phyloP scores from a whole-genome alignment of 108 stramenopile species.

The Skeletonema marinoi region DNA sequence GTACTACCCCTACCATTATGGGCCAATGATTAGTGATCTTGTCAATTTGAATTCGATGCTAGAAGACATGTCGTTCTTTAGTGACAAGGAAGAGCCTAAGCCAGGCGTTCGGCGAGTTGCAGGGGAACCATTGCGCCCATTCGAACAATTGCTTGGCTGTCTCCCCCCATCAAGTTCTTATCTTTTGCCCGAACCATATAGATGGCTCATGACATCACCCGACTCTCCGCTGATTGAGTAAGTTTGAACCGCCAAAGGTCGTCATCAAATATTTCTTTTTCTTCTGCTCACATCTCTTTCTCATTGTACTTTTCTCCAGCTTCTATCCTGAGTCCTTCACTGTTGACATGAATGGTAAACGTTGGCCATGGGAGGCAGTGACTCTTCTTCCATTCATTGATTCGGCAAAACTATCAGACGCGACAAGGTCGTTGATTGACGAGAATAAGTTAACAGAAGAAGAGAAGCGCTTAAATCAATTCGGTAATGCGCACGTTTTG shows the following conservation, averaged over 20 bases:
- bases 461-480: conserved; percentile 64
- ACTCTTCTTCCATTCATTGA: conserved; percentile 97
- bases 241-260: conserved; percentile 2
- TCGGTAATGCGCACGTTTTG: conserved; percentile 61
- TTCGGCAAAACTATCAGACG: conserved; percentile 75
- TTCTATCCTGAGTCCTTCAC: conserved; percentile 90
- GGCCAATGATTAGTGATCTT: conserved; percentile 96
- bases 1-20: conserved; percentile 99
- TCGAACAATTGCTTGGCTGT: conserved; percentile 95
- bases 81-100: conserved; percentile 27
- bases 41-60: conserved; percentile 69
- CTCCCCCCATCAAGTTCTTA: conserved; percentile 93
- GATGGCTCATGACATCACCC: conserved; percentile 85
- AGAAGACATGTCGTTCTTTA: conserved; percentile 65
- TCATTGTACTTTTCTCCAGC: conserved; percentile 13
- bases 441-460: conserved; percentile 57
- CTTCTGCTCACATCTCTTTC: background rate
- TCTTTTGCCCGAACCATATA: conserved; percentile 92
- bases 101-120: conserved; percentile 30
- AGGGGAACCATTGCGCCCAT: conserved; percentile 88
- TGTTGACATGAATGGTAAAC: conserved; percentile 92
- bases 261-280: background rate
- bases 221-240: conserved; percentile 83
- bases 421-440: conserved; percentile 59
- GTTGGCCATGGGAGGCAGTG: conserved; percentile 98